Conservation (phyloP, 768 basidiomycete species). For the Kwoniella mangroviensis region DNA sequence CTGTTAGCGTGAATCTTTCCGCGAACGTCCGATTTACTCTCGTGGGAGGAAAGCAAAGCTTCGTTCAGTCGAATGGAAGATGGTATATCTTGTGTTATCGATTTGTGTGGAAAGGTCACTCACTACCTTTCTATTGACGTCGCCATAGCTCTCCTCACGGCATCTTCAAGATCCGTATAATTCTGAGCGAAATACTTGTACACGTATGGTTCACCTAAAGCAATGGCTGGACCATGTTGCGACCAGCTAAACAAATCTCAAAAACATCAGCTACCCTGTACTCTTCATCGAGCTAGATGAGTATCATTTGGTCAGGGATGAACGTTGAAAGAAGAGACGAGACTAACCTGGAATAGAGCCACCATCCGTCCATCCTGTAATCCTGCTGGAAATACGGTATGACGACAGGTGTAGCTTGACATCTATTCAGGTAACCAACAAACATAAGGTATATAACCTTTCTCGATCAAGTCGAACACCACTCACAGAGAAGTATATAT, state of each 20-base stretch:
- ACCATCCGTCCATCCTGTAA: conserved; percentile 42
- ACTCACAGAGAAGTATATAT: conserved; percentile 56
- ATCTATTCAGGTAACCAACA: conserved; percentile 26
- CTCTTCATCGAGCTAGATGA: too few species aligned
- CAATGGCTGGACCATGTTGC: conserved; percentile 55
- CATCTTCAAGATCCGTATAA: conserved; percentile 40
- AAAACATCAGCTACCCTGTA: background rate
- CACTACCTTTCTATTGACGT: conserved; percentile 52
- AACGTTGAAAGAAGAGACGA: background rate
- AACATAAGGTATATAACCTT: background rate
- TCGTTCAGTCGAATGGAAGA: background rate
- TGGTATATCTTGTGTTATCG: background rate
- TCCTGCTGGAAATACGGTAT: conserved; percentile 45
- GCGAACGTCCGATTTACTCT: background rate
- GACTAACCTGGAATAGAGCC: conserved; percentile 41
- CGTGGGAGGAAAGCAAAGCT: too few species aligned
- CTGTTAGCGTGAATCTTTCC: background rate
- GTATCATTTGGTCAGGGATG: background rate
- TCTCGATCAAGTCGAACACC: background rate
- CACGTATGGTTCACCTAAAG: conserved; percentile 53
- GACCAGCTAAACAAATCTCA: background rate
- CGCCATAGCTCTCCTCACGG: conserved; percentile 37
- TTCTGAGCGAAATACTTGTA: conserved; percentile 49
- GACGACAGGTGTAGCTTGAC: conserved; percentile 55
- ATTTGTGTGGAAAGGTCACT: conserved; percentile 21